A percentile compares a stretch with the other conserved stretches of the same genome.
Conservation (phyloP, 345 rosid genomes). For the Moringa oleifera region DNA sequence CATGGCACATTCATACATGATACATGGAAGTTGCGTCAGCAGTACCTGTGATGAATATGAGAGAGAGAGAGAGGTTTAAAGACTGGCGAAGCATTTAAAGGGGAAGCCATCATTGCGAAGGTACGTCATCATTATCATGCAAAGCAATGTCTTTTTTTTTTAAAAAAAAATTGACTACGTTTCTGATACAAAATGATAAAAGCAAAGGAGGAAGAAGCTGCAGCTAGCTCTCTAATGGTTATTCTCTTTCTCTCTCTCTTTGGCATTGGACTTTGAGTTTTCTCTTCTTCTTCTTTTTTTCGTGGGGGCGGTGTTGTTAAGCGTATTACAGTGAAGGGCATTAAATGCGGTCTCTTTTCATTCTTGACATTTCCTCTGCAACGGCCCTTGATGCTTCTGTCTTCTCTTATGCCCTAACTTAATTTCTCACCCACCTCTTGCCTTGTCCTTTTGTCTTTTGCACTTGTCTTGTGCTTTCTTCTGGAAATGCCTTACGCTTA, state of each 20-base stretch:
- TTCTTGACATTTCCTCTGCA: constrained; percentile 35
- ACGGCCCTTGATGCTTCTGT: constrained; percentile 31
- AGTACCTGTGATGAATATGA: neutral
- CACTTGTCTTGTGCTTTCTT: constrained; percentile 23
- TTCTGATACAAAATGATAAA: too few species aligned
- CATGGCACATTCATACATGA: too few species aligned
- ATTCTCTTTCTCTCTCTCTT: neutral
- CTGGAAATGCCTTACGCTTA: constrained; percentile 13
- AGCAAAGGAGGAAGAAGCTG: too few species aligned
- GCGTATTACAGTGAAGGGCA: neutral
- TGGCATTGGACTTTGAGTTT: constrained; percentile 28
- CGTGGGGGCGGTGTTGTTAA: too few species aligned
- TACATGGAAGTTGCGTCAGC: too few species aligned
- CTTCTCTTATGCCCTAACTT: neutral
- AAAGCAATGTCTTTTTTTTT: constrained; percentile 12
- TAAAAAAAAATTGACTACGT: too few species aligned
- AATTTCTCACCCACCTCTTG: constrained; percentile 25
- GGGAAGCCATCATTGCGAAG: constrained; percentile 37
- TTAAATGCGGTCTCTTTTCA: neutral
- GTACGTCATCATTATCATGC: constrained; percentile 61
- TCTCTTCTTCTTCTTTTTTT: neutral
- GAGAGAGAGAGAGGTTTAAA: constrained; percentile 5
- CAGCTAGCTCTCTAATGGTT: neutral
- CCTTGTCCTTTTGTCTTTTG: constrained; percentile 25
- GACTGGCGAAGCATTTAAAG: constrained; percentile 28